Evolutionary conservation across 129 eudicot species (phyloP), one percentile per base, ranked within the genome.

Genomic region (Dittrichia graveolens): DNA sequence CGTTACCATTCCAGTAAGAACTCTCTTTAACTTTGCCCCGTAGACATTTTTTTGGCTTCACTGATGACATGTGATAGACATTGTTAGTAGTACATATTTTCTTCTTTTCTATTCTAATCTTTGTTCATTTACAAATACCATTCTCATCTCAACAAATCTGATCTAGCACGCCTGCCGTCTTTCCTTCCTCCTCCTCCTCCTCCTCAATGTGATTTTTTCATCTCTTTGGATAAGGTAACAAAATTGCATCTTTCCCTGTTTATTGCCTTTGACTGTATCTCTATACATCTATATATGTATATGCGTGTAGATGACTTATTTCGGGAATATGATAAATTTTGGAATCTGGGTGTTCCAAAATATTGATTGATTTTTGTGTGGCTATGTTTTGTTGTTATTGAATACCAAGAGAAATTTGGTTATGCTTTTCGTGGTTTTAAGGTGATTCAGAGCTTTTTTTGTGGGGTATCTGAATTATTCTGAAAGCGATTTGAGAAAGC

Each of bases 291-390:
- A 3, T 46, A 42, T 49, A 45, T 24, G 46, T 4, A 24, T 43
- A 8, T 57, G 35, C 12, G 38, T 13, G 2, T 63, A n/a, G 8
- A 31, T 3, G 24, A 16, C 16, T 15, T 15, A 49, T 34, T n/a
- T 12, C 15, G 8, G 8, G 15, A 13, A 72, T 61, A 60, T n/a
- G 14, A 69, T 8, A 11, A 58, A 31, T 12, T 8, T 37, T 14
- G 72, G 59, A 40, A 61, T 61, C 59, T 42, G 52, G 15, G 81
- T 69, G 55, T 77, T 61, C 31, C 31, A 10, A 24, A 56, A 69
- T 69, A 9, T 50, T 42, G 71, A 43, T 64, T 62, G 63, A n/a
- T 44, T 42, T 62, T 52, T 78, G 13, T 78, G 82, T 78, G 82
- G 82, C 49, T 78, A 60, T 78, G 34, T 71, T 63, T 78, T 62